Base-by-base conservation (phyloP, 2,329 filamentous ascomycete species). In the Botrytis elliptica region DNA sequence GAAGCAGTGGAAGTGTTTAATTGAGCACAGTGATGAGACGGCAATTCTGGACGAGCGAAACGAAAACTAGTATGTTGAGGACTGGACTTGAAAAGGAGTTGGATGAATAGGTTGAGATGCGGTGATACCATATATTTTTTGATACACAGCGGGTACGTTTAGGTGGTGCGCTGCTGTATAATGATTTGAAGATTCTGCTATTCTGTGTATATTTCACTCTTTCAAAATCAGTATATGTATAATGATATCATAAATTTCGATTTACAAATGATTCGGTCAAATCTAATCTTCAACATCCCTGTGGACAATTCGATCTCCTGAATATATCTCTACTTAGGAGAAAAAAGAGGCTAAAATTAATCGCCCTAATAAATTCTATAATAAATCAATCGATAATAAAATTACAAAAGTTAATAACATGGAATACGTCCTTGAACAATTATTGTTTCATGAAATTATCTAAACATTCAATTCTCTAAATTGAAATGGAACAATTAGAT, bases 1-100 rank as follows among this genome's bases (percentile, higher is more conserved):
- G 44, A n/a, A 72, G 70, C 42, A 57, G 52, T 68, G 71, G 40
- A 22, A 72, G 63, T 69, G 71, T 72, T 49, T 72, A 42, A 29
- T 18, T 69, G 25, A 14, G 36, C 18, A 12, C 10, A 18, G 42
- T 38, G 29, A 2, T 5, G 10, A 36, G 16, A n/a, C 6, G 6
- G 33, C 2, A 36, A 22, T 36, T 33, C 7, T 18, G n/a, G n/a
- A 57, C 52, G n/a, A 29, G 52, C n/a, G 7, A 33, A 57, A 57
- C n/a, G 52, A 57, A 57, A 29, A 16, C n/a, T 33, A 29, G 6
- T 57, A 29, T 29, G n/a, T n/a, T 33, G 5, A 57, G 16, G 16
- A 57, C n/a, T 33, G n/a, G 65, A 22, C 12, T 14, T 46, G 33
- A 52, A 25, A 44, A 33, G 44, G 65, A n/a, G 10, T 52, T 38